Evolutionary conservation across 139 green algal genomes (phyloP), one percentile per base, ranked within the genome.

Genomic region (Axilococcus clingmanii): DNA sequence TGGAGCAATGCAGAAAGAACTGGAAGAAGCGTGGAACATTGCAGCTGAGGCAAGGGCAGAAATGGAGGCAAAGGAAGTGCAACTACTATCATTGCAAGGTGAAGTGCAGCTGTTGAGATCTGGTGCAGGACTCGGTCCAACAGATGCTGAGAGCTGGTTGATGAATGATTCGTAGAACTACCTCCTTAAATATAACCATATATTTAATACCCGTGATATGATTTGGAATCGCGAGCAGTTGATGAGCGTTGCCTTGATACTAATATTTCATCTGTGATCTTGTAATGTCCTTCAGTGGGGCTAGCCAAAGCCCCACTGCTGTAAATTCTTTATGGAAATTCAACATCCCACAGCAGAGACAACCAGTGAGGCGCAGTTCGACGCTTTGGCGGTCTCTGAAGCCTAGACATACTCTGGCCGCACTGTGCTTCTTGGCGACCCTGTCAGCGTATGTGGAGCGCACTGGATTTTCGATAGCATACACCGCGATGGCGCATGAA

Each of bases 391-490:
- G 42, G 47, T 42, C 24, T 63, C 46, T 51, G 50, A 60, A 87
- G 57, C 80, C 63, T 0, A 70, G 79, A 23, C 70, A 81, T 27
- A 17, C 57, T 0, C 80, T 93, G 5, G 68, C 92, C 5, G 15
- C 75, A 0, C 50, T 57, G 5, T 92, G 81, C 48, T 96, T 96
- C 56, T 28, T 95, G 9, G 85, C 81, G 29, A 97, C 86, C 0
- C 71, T 94, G 25, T 71, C 65, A 16, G 79, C 74, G 4, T 98
- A 98, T 52, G 75, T 97, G 19, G 91, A 98, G 68, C 79, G 91
- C 3, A 78, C 88, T 3, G 91, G 89, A 25, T 98, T 98, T 74
- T 89, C 81, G 19, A 90, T 98, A 31, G 85, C 86, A 2, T 98
- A 88, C 77, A 97, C 91, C 0, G 63, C 69, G 1, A 78, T 89